Conservation (phyloP, 2,329 filamentous ascomycete species). For the Sclerotiophoma versabilis region DNA sequence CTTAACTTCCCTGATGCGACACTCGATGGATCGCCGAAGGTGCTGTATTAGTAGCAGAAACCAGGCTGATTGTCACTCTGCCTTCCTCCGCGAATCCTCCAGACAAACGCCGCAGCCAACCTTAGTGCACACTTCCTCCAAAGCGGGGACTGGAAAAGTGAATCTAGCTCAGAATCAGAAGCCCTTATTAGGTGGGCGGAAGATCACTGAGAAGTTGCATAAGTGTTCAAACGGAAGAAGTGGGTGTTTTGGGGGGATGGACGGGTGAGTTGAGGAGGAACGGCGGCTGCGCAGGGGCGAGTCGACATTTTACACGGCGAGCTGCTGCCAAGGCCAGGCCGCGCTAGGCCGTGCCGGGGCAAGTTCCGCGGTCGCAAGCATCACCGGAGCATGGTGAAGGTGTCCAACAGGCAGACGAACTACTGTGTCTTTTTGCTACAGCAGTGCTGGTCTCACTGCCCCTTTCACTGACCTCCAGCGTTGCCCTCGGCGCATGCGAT, state of each 20-base stretch:
- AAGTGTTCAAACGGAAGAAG: constrained; percentile 41
- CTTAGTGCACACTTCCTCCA: constrained; percentile 41
- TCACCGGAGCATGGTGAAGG: constrained; percentile 13
- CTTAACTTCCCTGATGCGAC: constrained; percentile 31
- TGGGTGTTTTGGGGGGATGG: constrained; percentile 25
- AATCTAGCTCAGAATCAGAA: constrained; percentile 48
- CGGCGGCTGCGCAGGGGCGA: constrained; percentile 32
- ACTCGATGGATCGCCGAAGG: constrained; percentile 31
- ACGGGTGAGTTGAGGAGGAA: constrained; percentile 36
- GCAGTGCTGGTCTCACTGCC: not conserved
- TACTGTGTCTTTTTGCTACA: constrained; percentile 25
- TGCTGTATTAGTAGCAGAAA: constrained; percentile 46
- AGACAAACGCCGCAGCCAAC: constrained; percentile 42
- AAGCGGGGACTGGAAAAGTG: constrained; percentile 40
- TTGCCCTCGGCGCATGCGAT: constrained; percentile 32
- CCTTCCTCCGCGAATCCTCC: constrained; percentile 34
- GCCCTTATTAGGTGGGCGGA: constrained; percentile 50
- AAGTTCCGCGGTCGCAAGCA: constrained; percentile 20
- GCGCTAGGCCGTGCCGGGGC: constrained; percentile 30
- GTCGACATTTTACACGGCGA: constrained; percentile 30
- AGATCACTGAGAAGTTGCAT: constrained; percentile 48
- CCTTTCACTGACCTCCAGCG: not conserved
- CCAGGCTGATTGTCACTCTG: constrained; percentile 42
- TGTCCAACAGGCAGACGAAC: constrained; percentile 26
- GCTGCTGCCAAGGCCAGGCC: constrained; percentile 25